Base-by-base conservation (phyloP, 306 rosid species). In the Purshia tridentata region DNA sequence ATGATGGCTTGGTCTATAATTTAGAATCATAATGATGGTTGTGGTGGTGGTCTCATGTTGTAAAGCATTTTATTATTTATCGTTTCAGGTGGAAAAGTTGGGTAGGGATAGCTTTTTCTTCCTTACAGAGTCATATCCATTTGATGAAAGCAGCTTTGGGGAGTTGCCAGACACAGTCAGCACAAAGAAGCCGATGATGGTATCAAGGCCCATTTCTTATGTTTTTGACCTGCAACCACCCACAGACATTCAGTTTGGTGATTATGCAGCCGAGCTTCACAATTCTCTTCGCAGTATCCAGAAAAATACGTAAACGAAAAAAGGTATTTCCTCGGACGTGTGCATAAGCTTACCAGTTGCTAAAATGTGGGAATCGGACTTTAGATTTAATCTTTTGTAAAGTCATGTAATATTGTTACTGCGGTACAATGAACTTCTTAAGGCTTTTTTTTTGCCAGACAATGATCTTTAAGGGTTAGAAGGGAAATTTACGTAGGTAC, bases 81-180 rank as follows among this genome's bases (percentile, higher is more conserved):
- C 72, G 50, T 86, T 84, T 77, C 86, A 92, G 98, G 96, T 81
- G 67, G 98, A 92, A 76, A 88, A 79, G 80, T 65, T 88, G 83
- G 95, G 81, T 15, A 85, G 96, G 65, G 95, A 86, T 1, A 65
- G 88, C 80, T 90, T 92, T 74, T 90, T 92, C 85, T 76, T 80
- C 72, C 91, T 90, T 6, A 50, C 53, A 8, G 76, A 88, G 66
- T 90, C 98, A 52, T 92, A 88, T 81, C 88, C 88, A 15, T 90
- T 81, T 50, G 96, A 90, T 44, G 90, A 90, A 81, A 16, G 10
- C 40, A 88, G 75, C 85, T 90, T 88, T 12, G 98, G 96, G 53
- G 62, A 76, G 77, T 52, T 92, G 77, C 51, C 69, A 13, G 98
- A 87, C 84, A 57, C 12, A 9, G 37, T 85, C 59, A 69, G 74